phyloP scores from a whole-genome alignment of 257 asterid species.

The Euphrasia confusa region DNA sequence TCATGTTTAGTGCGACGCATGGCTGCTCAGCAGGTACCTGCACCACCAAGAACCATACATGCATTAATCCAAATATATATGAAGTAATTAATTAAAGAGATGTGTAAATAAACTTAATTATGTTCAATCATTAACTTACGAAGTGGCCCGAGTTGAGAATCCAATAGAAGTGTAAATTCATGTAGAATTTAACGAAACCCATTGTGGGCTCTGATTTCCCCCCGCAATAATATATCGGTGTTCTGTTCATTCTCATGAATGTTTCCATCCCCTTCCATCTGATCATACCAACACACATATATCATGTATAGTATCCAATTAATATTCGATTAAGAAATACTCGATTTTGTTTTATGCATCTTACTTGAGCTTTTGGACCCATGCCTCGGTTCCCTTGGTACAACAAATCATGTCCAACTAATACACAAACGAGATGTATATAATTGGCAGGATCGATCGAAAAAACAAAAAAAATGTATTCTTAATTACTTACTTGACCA shows the following conservation, averaged over 20 bases:
- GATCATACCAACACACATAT: too few species aligned
- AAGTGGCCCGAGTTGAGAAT: slow-evolving; percentile 96
- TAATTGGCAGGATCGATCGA: too few species aligned
- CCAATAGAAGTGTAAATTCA: slow-evolving; percentile 77
- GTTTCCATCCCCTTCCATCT: slow-evolving; percentile 83
- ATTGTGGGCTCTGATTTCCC: slow-evolving; percentile 38
- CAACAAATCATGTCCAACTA: slow-evolving; percentile 87
- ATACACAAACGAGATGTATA: too few species aligned
- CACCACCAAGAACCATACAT: too few species aligned
- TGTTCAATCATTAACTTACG: too few species aligned
- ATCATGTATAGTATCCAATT: too few species aligned
- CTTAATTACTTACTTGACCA: slow-evolving; percentile 7
- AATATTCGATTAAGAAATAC: too few species aligned
- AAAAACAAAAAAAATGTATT: too few species aligned
- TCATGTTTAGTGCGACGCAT: not conserved
- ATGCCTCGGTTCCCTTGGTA: slow-evolving; percentile 86
- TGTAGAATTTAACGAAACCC: slow-evolving; percentile 68
- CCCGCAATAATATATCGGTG: slow-evolving; percentile 54
- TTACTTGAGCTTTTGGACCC: slow-evolving; percentile 90
- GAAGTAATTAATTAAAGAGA: too few species aligned
- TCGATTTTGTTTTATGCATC: too few species aligned
- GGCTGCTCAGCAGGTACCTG: slow-evolving; percentile 3
- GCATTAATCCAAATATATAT: too few species aligned
- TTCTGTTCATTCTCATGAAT: slow-evolving; percentile 55
- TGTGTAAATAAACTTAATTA: too few species aligned